Conservation (phyloP, 2,329 filamentous ascomycete genomes). For the Colletotrichum plurivorum region DNA sequence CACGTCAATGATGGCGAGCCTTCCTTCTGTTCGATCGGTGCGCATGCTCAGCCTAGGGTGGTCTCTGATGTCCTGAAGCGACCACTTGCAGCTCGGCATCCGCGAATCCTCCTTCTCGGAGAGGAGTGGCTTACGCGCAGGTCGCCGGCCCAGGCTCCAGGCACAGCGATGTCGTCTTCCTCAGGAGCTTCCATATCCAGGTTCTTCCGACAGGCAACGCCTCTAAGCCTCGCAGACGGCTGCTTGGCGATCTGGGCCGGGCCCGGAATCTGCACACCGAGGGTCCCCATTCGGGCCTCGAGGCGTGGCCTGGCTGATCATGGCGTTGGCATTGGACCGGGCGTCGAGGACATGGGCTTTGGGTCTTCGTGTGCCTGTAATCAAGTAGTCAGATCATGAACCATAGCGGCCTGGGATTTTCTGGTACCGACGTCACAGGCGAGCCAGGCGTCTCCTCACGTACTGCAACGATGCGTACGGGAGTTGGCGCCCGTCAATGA, state of each 20-base stretch:
- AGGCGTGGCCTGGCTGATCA: background rate
- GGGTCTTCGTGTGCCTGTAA: background rate
- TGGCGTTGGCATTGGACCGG: background rate
- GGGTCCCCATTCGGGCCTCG: conserved; percentile 1
- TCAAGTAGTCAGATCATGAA: conserved; percentile 28
- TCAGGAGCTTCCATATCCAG: conserved; percentile 14
- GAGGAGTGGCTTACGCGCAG: background rate
- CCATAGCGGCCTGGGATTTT: background rate
- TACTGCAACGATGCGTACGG: conserved; percentile 1
- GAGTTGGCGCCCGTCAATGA: background rate
- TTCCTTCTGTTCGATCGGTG: conserved; percentile 2
- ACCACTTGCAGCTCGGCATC: background rate
- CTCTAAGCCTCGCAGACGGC: conserved; percentile 7
- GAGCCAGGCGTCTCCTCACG: conserved; percentile 1
- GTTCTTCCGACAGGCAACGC: background rate
- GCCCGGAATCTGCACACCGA: conserved; percentile 15
- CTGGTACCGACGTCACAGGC: conserved; percentile 32
- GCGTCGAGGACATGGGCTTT: background rate
- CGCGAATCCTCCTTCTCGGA: background rate
- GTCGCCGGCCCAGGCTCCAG: conserved; percentile 7
- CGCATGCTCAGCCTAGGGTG: background rate
- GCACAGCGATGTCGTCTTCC: background rate
- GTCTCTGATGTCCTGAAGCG: background rate
- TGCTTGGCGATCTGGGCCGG: conserved; percentile 20
- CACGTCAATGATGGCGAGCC: background rate